These are phyloP conservation scores for Xanthoconium stramineum DNA, from an alignment of 768 basidiomycete species.

Conservation along the genomic window DNA sequence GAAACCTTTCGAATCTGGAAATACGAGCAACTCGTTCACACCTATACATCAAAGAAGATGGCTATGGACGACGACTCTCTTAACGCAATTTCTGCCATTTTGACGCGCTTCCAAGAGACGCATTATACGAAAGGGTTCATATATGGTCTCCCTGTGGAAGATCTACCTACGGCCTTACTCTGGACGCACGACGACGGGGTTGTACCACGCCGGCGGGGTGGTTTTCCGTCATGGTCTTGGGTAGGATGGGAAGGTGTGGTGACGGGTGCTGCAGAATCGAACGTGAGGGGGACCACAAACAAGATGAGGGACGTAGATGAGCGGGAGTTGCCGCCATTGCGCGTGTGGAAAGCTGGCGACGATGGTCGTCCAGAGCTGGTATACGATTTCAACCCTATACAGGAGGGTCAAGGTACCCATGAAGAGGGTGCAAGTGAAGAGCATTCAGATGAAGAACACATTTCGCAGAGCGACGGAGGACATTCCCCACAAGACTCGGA, in stretches of 20 bases:
- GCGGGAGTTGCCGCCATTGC: not conserved
- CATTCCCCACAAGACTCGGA: too few species aligned
- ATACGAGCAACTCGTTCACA: not conserved
- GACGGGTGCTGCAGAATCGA: not conserved
- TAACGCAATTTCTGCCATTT: constrained; percentile 14
- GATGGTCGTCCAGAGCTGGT: not conserved
- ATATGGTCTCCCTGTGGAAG: constrained; percentile 12
- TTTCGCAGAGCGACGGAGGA: too few species aligned
- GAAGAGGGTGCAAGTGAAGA: too few species aligned
- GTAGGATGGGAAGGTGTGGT: constrained; percentile 8
- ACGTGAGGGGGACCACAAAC: too few species aligned
- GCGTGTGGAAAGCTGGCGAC: constrained; percentile 8
- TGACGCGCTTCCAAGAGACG: not conserved
- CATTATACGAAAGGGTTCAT: constrained; percentile 9
- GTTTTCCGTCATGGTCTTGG: constrained; percentile 13
- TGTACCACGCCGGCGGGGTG: not conserved
- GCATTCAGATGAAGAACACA: too few species aligned
- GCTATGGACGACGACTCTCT: constrained; percentile 8
- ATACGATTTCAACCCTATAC: constrained; percentile 8
- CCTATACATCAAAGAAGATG: not conserved
- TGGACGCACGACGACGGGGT: not conserved
- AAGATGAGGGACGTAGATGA: too few species aligned
- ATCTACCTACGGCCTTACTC: constrained; percentile 7
- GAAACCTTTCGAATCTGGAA: not conserved
- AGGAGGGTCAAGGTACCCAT: too few species aligned